Evolutionary conservation across 768 basidiomycete species (phyloP), one percentile per base, ranked within the genome.

Genomic region (Mycena chlorophos): DNA sequence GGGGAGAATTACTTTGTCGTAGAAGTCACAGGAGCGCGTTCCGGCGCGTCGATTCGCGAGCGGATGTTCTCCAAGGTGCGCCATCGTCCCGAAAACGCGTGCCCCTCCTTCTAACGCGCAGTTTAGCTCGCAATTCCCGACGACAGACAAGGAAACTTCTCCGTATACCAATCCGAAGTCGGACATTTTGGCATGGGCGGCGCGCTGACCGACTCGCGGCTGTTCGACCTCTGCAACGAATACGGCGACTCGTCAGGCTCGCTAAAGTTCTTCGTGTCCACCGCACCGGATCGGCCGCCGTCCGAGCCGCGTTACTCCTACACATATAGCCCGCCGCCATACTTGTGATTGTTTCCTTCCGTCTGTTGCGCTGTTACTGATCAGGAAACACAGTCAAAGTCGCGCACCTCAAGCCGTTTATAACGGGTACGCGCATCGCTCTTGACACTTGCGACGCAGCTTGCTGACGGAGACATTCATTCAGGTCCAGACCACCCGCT

Each of bases 191-290:
- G 74, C 2, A 66, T 78, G 29, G 75, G 76, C 55, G 68, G 63
- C 20, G 71, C 78, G 5, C 65, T 81, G 47, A 71, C 69, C 48
- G 74, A 81, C 60, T 60, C 67, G 16, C 63, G 68, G 27, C 65
- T 81, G 25, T 78, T 74, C 57, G 64, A 71, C 31, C 61, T 78
- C 13, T 81, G 79, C 63, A 71, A 66, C 26, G 71, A 76, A 57
- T 73, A 68, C 40, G 79, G 79, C 4, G 77, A 79, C 56, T 68
- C 77, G 13, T 73, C 78, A 42, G 79, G 78, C 5, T 77, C 75
- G 13, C 71, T 81, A n/a, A 79, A 77, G 60, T 77, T 81, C 64
- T 79, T 79, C 60, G 75, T 79, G 37, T 79, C 78, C 12, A 74
- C 77, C 1, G 74, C 71, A 8, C 76, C 77, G 20, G 73, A 80